These are phyloP conservation scores for Penicillium nordicum DNA, from an alignment of 2,329 filamentous ascomycete species.

Conservation along the genomic window DNA sequence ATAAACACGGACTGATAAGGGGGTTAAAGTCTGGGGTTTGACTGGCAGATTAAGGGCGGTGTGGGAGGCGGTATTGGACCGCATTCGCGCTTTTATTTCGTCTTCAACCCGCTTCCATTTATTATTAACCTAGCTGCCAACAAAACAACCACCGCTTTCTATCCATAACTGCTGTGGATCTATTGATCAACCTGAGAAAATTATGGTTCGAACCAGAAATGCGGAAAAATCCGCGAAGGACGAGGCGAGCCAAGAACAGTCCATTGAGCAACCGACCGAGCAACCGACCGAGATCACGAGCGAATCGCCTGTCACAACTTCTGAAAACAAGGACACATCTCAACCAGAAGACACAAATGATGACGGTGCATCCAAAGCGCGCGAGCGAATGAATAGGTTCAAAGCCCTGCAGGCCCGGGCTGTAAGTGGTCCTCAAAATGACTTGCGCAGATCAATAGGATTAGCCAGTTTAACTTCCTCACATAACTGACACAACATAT, in stretches of 20 bases:
- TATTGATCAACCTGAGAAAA: not conserved
- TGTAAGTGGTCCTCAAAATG: constrained; percentile 32
- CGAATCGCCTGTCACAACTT: constrained; percentile 9
- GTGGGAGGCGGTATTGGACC: constrained; percentile 11
- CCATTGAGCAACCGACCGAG: constrained; percentile 11
- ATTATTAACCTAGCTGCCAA: not conserved
- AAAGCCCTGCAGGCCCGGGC: constrained; percentile 81
- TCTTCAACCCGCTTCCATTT: constrained; percentile 9
- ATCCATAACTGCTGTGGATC: not conserved
- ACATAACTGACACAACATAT: constrained; percentile 20
- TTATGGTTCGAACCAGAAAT: constrained; percentile 20
- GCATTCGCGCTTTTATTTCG: constrained; percentile 12
- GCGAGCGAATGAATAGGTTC: constrained; percentile 76
- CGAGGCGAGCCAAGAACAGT: constrained; percentile 7
- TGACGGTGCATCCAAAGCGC: constrained; percentile 31
- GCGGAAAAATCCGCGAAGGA: constrained; percentile 15
- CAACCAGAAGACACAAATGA: constrained; percentile 16
- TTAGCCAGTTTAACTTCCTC: not conserved
- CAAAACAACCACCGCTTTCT: not conserved
- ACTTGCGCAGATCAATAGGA: not conserved
- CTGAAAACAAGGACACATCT: constrained; percentile 3
- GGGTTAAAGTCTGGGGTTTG: constrained; percentile 16
- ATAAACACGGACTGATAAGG: constrained; percentile 17
- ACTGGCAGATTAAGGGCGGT: constrained; percentile 18
- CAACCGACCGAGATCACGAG: constrained; percentile 12